A percentile compares a stretch with the other conserved stretches of the same genome.
These are phyloP conservation scores for Sonneratia caseolaris DNA, from an alignment of 345 rosid genomes.

Conservation along the genomic window DNA sequence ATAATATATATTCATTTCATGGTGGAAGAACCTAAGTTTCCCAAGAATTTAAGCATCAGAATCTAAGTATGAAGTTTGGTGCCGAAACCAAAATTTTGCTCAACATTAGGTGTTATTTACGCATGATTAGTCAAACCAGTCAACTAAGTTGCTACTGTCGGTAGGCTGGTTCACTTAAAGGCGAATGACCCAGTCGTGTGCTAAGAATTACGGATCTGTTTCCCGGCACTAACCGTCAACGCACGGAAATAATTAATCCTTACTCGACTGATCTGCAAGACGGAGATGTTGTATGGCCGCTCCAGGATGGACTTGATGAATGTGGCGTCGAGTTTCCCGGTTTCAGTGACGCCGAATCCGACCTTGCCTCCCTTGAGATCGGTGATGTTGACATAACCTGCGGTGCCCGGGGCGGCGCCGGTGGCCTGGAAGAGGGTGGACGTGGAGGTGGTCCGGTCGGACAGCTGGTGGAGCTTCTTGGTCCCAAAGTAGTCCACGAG, in stretches of 20 bases:
- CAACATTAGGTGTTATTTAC: too few species aligned
- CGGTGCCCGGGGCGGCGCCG: slow-evolving; percentile 71
- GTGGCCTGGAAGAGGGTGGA: slow-evolving; percentile 89
- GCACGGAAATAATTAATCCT: slow-evolving; percentile 5
- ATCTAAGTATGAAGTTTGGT: too few species aligned
- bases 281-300: slow-evolving; percentile 67
- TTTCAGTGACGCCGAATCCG: slow-evolving; percentile 59
- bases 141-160: too few species aligned
- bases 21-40: too few species aligned
- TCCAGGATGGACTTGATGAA: slow-evolving; percentile 68
- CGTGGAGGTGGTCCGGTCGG: slow-evolving; percentile 50
- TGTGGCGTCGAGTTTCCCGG: slow-evolving; percentile 34
- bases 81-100: too few species aligned
- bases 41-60: too few species aligned
- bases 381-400: slow-evolving; percentile 77
- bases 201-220: too few species aligned
- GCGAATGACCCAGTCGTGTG: too few species aligned
- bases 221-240: not conserved
- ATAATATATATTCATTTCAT: too few species aligned
- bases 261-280: slow-evolving; percentile 66
- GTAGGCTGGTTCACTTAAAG: too few species aligned
- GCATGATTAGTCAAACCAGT: too few species aligned
- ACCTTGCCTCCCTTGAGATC: slow-evolving; percentile 87
- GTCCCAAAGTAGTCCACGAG: slow-evolving; percentile 85
- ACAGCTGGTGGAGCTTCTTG: slow-evolving; percentile 86